Evolutionary conservation across 768 basidiomycete species (phyloP), one percentile per base, ranked within the genome.

Genomic region (Amyloporia xantha): DNA sequence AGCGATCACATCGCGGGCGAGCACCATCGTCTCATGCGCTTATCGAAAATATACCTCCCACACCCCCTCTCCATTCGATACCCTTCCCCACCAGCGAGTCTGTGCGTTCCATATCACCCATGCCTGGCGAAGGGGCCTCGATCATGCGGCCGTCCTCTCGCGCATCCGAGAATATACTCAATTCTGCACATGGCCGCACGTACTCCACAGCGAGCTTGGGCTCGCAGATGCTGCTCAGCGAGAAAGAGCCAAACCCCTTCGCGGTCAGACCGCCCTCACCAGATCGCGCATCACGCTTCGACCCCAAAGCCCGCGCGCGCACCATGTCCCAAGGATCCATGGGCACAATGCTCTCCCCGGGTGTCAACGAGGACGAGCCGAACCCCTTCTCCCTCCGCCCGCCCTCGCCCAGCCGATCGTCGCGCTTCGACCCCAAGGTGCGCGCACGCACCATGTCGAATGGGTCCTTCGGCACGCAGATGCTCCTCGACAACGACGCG

Each of bases 391-490:
- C 60, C 17, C 50, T 71, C 24, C 61, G 62, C 25, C 64, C 69
- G 2, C 68, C 71, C 13, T 62, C 72, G 15, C 67, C 69, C 9
- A 63, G 63, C 45, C 65, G 66, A 17, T 60, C 68, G 36, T 74
- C 73, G 40, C 71, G 70, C 42, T 72, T 73, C 43, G 70, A 75
- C 56, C 69, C 70, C n/a, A 70, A 69, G 63, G 61, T 57, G 4
- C 65, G 62, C 35, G 62, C 57, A 30, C 72, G 74, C 40, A 67
- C 70, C 13, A 55, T 61, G 49, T 78, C 76, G 6, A 74, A 69
- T 47, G 79, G 68, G 7, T 78, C 87, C 1, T 63, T 83, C 63
- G 84, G 81, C 5, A 81, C 86, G 24, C 76, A 76, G 40, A 71
- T 81, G 58, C 69, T 83, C 47, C 65, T 79, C 35, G 74, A 79